Base-by-base conservation (phyloP, 2,329 filamentous ascomycete species). In the Periglandula ipomoeae region DNA sequence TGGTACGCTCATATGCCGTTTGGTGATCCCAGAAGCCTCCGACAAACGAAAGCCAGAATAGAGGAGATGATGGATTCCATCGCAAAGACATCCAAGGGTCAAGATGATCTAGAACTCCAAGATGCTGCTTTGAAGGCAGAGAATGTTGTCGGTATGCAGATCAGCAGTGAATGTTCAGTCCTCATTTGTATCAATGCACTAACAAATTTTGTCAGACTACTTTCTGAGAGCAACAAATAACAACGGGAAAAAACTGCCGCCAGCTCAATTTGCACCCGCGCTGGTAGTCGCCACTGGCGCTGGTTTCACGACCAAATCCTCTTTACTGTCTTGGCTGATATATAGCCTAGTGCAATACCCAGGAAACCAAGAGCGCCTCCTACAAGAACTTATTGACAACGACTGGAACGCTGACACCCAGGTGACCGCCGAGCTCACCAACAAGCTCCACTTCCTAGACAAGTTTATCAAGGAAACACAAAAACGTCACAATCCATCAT, bases 401-500 rank as follows among this genome's bases (percentile, higher is more conserved):
- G 72, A 58, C 9, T 68, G 72, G 40, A 59, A 64, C 38, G 66
- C 70, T 8, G 56, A 71, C 13, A 75, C 66, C 0, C 58, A 70
- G 3, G 44, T 43, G 2, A 50, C 48, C 4, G 44, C 48, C 1
- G 76, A 79, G 9, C 52, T 73, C 3, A 72, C 71, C 2, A 63
- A 71, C 45, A 62, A 66, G 39, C 68, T 82, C 5, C 57, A 64
- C 2, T 80, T 74, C 61, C 68, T 79, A 8, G 77, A 81, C 59
- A 71, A 73, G 42, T 79, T 73, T 59, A 64, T 83, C 67, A 82
- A 82, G 61, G 79, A 83, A 58, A 78, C 71, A 1, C 78, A 79
- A 58, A 71, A 79, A 2, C 66, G 68, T 3, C 79, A 82, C 64
- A 82, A 78, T 61, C 75, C 79, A 0, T 78, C 76, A 0, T 83